phyloP scores from a whole-genome alignment of 306 rosid species.

The Glycyrrhiza uralensis region DNA sequence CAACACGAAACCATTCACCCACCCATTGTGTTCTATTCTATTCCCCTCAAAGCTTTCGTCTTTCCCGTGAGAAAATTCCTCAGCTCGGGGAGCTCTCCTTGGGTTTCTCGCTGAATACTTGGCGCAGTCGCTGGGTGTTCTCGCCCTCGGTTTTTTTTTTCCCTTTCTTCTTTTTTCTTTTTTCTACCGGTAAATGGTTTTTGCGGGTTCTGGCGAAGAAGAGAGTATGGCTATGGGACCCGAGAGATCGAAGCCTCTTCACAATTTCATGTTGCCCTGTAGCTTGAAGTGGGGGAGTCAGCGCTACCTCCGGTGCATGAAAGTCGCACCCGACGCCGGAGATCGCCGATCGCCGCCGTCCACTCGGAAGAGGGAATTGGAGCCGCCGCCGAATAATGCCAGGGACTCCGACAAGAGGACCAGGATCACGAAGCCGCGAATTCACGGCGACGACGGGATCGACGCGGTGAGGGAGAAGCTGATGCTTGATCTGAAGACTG shows the following conservation, averaged over 20 bases:
- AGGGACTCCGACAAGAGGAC: constrained; percentile 32
- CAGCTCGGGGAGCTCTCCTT: constrained; percentile 19
- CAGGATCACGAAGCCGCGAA: constrained; percentile 27
- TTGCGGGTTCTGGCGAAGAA: constrained; percentile 25
- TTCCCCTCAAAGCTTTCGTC: background rate
- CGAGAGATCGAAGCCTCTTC: constrained; percentile 76
- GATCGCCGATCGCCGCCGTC: constrained; percentile 49
- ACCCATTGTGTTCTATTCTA: background rate
- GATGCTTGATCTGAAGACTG: constrained; percentile 75
- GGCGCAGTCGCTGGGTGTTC: background rate
- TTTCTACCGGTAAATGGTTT: constrained; percentile 51
- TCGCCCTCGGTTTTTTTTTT: too few relatives aligned
- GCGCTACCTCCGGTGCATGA: constrained; percentile 70
- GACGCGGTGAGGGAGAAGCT: constrained; percentile 82
- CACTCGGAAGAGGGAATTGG: constrained; percentile 23
- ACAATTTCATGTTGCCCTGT: constrained; percentile 79
- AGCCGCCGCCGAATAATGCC: constrained; percentile 25
- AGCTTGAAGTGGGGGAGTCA: constrained; percentile 96
- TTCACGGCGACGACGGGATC: constrained; percentile 54
- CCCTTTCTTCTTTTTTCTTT: background rate
- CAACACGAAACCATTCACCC: background rate
- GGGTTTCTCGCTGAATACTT: background rate
- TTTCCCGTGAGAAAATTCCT: background rate
- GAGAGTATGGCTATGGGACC: constrained; percentile 61
- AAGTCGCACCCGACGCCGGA: constrained; percentile 9